Evolutionary conservation across 768 basidiomycete genomes (phyloP).

Genomic region (Rhodotorula kratochvilovae): DNA sequence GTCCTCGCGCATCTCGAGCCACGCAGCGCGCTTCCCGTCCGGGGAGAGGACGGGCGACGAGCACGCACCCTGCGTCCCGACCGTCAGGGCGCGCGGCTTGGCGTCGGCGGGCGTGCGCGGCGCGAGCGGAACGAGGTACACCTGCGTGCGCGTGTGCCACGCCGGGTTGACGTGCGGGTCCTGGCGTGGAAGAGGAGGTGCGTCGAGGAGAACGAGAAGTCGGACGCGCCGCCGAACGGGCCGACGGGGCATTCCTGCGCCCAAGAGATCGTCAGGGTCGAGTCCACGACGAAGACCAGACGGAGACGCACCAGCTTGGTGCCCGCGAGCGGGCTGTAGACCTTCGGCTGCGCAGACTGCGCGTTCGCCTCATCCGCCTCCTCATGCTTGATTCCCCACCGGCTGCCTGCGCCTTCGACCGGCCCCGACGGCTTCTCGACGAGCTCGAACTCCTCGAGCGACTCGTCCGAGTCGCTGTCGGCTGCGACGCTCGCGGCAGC

Average conservation of each 20-base stretch:
- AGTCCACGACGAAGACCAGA: too few species aligned
- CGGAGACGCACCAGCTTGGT: slow-evolving; percentile 42
- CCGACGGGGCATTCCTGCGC: slow-evolving; percentile 56
- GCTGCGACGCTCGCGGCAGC: slow-evolving; percentile 10
- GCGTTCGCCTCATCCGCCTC: not conserved
- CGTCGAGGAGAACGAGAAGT: slow-evolving; percentile 67
- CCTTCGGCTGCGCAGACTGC: not conserved
- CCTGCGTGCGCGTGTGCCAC: slow-evolving; percentile 84
- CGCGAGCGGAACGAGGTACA: slow-evolving; percentile 63
- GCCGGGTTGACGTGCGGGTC: slow-evolving; percentile 64
- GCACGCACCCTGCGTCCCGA: slow-evolving; percentile 77
- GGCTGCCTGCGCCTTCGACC: not conserved
- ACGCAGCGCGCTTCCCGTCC: slow-evolving; percentile 68
- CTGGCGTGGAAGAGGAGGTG: slow-evolving; percentile 76
- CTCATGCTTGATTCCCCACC: not conserved
- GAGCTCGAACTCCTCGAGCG: slow-evolving; percentile 29
- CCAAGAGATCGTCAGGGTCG: too few species aligned
- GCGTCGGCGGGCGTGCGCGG: slow-evolving; percentile 47
- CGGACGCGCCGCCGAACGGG: slow-evolving; percentile 77
- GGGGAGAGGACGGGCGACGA: slow-evolving; percentile 66
- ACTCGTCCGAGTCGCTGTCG: slow-evolving; percentile 15
- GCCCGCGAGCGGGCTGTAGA: slow-evolving; percentile 15
- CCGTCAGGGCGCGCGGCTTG: slow-evolving; percentile 64
- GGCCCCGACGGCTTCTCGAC: slow-evolving; percentile 13
- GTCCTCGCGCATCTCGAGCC: slow-evolving; percentile 80